A percentile compares a stretch with the other conserved stretches of the same genome.
phyloP scores from a whole-genome alignment of 257 asterid species.

The Solanum sejunctum region DNA sequence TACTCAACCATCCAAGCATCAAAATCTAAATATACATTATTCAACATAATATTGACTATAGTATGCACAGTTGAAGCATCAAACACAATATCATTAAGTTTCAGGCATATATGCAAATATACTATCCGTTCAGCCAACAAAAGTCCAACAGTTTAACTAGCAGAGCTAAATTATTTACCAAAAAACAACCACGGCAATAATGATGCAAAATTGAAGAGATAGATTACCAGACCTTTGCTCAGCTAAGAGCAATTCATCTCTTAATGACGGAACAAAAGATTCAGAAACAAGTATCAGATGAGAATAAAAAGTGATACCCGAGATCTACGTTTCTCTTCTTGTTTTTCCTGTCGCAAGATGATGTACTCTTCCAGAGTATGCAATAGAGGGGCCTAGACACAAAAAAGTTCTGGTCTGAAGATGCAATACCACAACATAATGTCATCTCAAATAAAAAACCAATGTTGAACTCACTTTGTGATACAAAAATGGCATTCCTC shows the following conservation, averaged over 20 bases:
- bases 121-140: neutral
- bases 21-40: neutral
- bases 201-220: neutral
- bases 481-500: constrained; percentile 52
- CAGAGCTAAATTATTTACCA: neutral
- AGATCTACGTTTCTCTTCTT: constrained; percentile 58
- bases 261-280: neutral
- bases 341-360: constrained; percentile 38
- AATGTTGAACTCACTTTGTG: constrained; percentile 27
- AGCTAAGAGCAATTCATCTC: neutral
- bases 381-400: constrained; percentile 41
- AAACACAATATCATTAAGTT: neutral
- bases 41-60: neutral
- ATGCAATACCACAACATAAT: neutral
- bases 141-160: neutral
- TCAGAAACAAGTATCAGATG: neutral
- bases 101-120: neutral
- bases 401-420: neutral
- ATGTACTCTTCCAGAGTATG: constrained; percentile 45
- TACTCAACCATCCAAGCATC: neutral
- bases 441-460: neutral
- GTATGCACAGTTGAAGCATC: neutral
- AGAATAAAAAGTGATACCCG: constrained; percentile 31
- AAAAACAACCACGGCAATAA: neutral
- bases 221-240: neutral